phyloP scores from a whole-genome alignment of 2,329 filamentous ascomycete species.

The Ilyonectria robusta region DNA sequence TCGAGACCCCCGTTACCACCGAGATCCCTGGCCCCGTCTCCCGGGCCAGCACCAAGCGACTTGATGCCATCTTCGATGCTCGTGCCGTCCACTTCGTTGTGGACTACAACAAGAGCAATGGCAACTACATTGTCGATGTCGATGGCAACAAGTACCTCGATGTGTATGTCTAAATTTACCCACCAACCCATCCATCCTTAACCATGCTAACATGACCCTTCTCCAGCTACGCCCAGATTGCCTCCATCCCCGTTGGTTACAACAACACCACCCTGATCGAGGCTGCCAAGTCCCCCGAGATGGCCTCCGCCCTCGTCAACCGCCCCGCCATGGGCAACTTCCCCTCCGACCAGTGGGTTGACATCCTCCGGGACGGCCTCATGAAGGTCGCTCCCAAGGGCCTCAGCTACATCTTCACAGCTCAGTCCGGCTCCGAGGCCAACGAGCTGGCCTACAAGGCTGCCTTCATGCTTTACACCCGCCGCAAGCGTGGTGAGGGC shows the following conservation, averaged over 20 bases:
- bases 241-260: constrained; percentile 87
- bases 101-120: constrained; percentile 66
- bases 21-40: constrained; percentile 58
- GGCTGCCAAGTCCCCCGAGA: constrained; percentile 78
- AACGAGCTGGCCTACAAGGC: constrained; percentile 91
- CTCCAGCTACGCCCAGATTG: constrained; percentile 81
- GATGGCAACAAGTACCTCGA: constrained; percentile 66
- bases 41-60: constrained; percentile 56
- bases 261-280: constrained; percentile 79
- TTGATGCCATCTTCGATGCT: constrained; percentile 66
- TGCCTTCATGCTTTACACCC: constrained; percentile 85
- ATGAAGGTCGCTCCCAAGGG: constrained; percentile 82
- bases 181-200: background rate
- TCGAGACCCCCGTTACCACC: constrained; percentile 53
- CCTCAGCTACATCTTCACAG: constrained; percentile 85
- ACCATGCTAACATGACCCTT: constrained; percentile 8
- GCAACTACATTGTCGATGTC: constrained; percentile 67
- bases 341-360: constrained; percentile 81
- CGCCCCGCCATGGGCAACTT: constrained; percentile 86
- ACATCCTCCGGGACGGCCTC: constrained; percentile 79
- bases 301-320: constrained; percentile 82
- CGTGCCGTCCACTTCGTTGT: constrained; percentile 67
- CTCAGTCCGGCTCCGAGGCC: constrained; percentile 83
- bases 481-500: constrained; percentile 77
- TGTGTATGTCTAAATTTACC: constrained; percentile 55